These are phyloP conservation scores for Hymenoscyphus repandus DNA, from an alignment of 2,329 filamentous ascomycete genomes.

Conservation along the genomic window DNA sequence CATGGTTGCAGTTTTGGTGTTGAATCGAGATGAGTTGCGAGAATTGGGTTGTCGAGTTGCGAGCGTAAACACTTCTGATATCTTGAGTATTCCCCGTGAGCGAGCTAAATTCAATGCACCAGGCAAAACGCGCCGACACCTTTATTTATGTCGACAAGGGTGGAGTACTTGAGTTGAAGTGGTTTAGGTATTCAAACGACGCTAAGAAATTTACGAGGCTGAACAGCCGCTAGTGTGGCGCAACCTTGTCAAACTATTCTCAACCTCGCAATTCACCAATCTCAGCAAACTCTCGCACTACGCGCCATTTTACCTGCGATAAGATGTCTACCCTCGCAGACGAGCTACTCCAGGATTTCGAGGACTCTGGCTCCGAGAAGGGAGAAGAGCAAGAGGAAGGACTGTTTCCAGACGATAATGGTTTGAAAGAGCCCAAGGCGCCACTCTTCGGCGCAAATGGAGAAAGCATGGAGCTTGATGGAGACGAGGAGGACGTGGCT, in stretches of 20 bases:
- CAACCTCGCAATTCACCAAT: neutral
- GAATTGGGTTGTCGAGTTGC: neutral
- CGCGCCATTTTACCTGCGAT: constrained; percentile 2
- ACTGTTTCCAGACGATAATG: constrained; percentile 38
- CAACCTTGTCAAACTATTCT: neutral
- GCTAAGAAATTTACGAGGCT: constrained; percentile 4
- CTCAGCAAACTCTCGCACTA: constrained; percentile 2
- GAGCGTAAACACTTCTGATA: neutral
- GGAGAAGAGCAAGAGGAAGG: constrained; percentile 53
- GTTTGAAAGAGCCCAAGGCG: constrained; percentile 29
- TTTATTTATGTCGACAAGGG: neutral
- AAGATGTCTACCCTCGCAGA: constrained; percentile 86
- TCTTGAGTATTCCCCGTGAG: neutral
- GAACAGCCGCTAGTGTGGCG: neutral
- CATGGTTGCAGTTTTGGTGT: constrained; percentile 49
- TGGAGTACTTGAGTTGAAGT: neutral
- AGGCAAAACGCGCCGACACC: neutral
- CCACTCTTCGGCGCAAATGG: constrained; percentile 33
- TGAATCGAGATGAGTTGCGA: constrained; percentile 2
- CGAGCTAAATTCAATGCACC: neutral
- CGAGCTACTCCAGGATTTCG: constrained; percentile 87
- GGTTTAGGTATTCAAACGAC: neutral
- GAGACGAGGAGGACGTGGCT: constrained; percentile 52
- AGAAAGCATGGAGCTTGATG: constrained; percentile 52
- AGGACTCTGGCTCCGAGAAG: constrained; percentile 75